Percentiles rank a stretch among this genome's conserved stretches.
Evolutionary conservation across 805 yeast genomes (phyloP).

Genomic region (Candida vaughaniae): DNA sequence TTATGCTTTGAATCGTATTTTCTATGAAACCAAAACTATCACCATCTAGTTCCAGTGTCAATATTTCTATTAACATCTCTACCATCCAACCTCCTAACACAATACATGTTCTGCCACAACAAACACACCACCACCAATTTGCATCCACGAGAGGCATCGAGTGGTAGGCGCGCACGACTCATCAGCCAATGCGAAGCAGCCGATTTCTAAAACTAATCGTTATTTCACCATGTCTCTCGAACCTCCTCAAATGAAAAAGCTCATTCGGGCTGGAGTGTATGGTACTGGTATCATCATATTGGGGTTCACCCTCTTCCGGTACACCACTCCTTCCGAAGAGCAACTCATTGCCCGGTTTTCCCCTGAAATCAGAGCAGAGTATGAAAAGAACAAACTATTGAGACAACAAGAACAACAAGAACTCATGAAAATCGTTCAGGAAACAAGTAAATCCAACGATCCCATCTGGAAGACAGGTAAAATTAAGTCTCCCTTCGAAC

Average conservation of each 20-base stretch:
- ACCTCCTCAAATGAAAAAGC: constrained; percentile 51
- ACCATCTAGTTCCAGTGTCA: no score
- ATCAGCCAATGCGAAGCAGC: neutral
- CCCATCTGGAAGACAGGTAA: constrained; percentile 84
- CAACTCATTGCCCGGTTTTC: constrained; percentile 69
- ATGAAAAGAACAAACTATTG: constrained; percentile 60
- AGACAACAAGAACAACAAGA: constrained; percentile 69
- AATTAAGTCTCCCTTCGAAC: constrained; percentile 66
- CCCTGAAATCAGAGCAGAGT: constrained; percentile 79
- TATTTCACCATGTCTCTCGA: constrained; percentile 5
- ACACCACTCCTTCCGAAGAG: constrained; percentile 84
- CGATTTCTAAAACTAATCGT: neutral
- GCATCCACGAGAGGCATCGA: no score
- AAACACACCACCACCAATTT: no score
- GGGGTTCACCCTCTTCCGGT: constrained; percentile 71
- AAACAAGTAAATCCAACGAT: constrained; percentile 65
- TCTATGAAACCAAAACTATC: no score
- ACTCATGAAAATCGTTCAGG: constrained; percentile 62
- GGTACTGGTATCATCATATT: constrained; percentile 69
- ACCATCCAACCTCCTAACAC: no score
- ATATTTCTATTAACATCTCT: no score
- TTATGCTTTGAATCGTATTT: no score
- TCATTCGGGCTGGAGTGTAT: constrained; percentile 35
- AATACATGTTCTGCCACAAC: no score
- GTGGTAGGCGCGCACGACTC: neutral